Percentiles rank a stretch among this genome's conserved stretches.
Conservation (phyloP, 208 protist species). For the Endotrypanum monterogeii region DNA sequence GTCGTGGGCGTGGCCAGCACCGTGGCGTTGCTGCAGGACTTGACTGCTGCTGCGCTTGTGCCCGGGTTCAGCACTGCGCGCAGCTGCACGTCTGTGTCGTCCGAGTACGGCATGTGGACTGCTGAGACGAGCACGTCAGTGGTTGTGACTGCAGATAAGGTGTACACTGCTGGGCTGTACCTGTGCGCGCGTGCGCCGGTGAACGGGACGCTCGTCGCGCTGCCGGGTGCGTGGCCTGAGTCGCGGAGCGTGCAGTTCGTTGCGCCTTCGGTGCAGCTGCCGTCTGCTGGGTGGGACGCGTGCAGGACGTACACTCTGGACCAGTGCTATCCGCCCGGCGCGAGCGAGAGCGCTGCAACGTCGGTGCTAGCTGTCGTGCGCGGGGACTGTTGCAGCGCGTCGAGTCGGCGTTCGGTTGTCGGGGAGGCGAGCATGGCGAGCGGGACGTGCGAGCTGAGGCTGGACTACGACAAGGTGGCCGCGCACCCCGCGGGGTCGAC, state of each 20-base stretch:
- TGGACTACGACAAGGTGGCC: conserved; percentile 24
- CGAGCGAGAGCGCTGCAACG: conserved; percentile 9
- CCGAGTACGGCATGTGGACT: conserved; percentile 48
- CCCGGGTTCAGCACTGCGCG: conserved; percentile 52
- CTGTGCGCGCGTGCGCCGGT: conserved; percentile 54
- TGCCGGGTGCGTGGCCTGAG: conserved; percentile 26
- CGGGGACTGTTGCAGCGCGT: conserved; percentile 52
- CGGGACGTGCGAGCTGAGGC: conserved; percentile 39
- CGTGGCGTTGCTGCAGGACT: conserved; percentile 51
- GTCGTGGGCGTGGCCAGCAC: conserved; percentile 47
- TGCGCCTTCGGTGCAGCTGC: conserved; percentile 31
- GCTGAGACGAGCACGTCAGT: conserved; percentile 32
- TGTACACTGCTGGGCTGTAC: conserved; percentile 31
- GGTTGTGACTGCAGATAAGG: conserved; percentile 35
- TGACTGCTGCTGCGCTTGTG: conserved; percentile 34
- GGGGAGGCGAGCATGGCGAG: conserved; percentile 17
- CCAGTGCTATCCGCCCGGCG: conserved; percentile 40
- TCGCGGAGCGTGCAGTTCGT: conserved; percentile 25
- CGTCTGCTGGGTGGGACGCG: conserved; percentile 35
- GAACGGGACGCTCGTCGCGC: conserved; percentile 44
- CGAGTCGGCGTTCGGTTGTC: conserved; percentile 22
- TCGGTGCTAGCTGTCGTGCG: conserved; percentile 41
- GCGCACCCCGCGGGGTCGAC: conserved; percentile 30
- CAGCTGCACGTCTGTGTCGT: conserved; percentile 33
- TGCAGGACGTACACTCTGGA: conserved; percentile 29